Percentiles rank a stretch among this genome's conserved stretches.
phyloP scores from a whole-genome alignment of 192 early-diverging fungal species.

The Backusella parvicylindrica region DNA sequence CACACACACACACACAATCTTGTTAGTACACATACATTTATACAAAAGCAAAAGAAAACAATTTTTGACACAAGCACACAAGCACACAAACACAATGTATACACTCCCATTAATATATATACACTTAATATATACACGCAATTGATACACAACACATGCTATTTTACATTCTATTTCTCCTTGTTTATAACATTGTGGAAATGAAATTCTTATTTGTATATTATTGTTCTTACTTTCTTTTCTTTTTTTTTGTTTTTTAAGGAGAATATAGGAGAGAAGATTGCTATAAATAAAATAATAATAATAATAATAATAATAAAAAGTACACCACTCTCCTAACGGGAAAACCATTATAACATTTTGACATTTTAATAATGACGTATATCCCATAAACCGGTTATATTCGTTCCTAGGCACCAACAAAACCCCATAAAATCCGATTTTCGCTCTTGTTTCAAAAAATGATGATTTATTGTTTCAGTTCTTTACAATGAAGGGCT shows the following conservation, averaged over 20 bases:
- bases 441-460: neutral
- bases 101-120: neutral
- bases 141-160: neutral
- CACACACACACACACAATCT: neutral
- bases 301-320: neutral
- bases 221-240: neutral
- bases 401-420: neutral
- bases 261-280: neutral
- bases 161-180: neutral
- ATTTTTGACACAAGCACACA: neutral
- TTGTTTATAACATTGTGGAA: neutral
- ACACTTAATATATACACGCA: neutral
- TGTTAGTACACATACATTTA: neutral
- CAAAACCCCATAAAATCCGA: neutral
- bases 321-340: neutral
- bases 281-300: neutral
- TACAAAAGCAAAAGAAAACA: neutral
- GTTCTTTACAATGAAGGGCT: neutral
- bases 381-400: neutral
- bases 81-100: neutral
- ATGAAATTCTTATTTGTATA: neutral
- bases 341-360: neutral
- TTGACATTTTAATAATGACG: conserved; percentile 2
- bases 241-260: neutral
- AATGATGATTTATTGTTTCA: neutral